Conservation (phyloP, 2,329 filamentous ascomycete species). For the Alternaria sp. region DNA sequence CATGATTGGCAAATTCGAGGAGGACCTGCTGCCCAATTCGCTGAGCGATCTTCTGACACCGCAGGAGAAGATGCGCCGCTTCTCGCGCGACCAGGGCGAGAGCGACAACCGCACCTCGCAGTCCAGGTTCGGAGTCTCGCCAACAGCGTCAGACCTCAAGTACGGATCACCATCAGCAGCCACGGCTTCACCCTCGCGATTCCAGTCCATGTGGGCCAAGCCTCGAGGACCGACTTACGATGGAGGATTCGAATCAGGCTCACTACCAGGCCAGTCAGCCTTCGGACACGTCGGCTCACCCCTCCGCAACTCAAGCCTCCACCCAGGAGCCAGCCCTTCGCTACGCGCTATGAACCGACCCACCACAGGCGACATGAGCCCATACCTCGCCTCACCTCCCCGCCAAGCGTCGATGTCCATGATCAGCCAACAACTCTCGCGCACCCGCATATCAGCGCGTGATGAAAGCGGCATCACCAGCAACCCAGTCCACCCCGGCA, state of each 20-base stretch:
- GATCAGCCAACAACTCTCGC: conserved; percentile 64
- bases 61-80: conserved; percentile 64
- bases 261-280: conserved; percentile 50
- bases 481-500: conserved; percentile 69
- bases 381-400: conserved; percentile 61
- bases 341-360: conserved; percentile 59
- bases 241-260: conserved; percentile 47
- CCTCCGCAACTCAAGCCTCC: conserved; percentile 65
- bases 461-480: conserved; percentile 35
- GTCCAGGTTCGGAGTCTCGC: conserved; percentile 57
- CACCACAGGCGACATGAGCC: conserved; percentile 55
- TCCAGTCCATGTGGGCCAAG: conserved; percentile 63
- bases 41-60: conserved; percentile 68
- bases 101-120: conserved; percentile 54
- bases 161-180: conserved; percentile 59
- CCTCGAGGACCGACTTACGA: conserved; percentile 57
- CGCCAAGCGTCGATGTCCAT: conserved; percentile 66
- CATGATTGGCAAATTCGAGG: conserved; percentile 77
- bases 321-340: conserved; percentile 57
- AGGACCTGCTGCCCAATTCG: conserved; percentile 81
- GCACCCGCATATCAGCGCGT: conserved; percentile 50
- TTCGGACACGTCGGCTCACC: conserved; percentile 70
- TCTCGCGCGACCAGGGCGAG: conserved; percentile 64
- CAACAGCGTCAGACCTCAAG: conserved; percentile 52
- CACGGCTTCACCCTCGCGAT: conserved; percentile 65